Evolutionary conservation across 2,329 filamentous ascomycete genomes (phyloP).

Genomic region (Pestalotiopsis sp.): DNA sequence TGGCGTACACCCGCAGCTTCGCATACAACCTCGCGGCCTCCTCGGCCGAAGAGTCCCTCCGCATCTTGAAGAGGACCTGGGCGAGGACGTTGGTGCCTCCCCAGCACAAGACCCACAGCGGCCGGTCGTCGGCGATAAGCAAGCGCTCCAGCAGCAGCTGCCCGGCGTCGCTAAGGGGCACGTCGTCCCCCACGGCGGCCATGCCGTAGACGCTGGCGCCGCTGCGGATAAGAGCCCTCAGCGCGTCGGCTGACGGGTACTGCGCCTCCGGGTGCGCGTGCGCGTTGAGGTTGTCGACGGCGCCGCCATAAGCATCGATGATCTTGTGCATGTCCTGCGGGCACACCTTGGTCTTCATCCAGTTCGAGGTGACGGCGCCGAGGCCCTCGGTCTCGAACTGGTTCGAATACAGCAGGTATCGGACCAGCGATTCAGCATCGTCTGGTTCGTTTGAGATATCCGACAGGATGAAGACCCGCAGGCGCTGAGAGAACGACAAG

Average conservation of each 20-base stretch:
- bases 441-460: slow-evolving; percentile 41
- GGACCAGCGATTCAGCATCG: slow-evolving; percentile 35
- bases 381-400: slow-evolving; percentile 36
- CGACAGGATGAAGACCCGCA: slow-evolving; percentile 33
- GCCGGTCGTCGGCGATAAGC: slow-evolving; percentile 30
- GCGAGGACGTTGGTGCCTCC: slow-evolving; percentile 55
- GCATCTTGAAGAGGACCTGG: slow-evolving; percentile 44
- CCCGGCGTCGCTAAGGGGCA: slow-evolving; percentile 38
- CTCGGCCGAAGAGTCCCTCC: slow-evolving; percentile 25
- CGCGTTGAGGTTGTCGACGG: slow-evolving; percentile 47
- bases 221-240: slow-evolving; percentile 36
- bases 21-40: slow-evolving; percentile 34
- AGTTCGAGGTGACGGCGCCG: slow-evolving; percentile 43
- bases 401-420: slow-evolving; percentile 38
- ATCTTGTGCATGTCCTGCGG: slow-evolving; percentile 45
- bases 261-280: slow-evolving; percentile 45
- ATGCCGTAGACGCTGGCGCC: slow-evolving; percentile 39
- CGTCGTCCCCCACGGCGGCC: slow-evolving; percentile 30
- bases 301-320: slow-evolving; percentile 43
- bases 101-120: slow-evolving; percentile 55
- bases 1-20: slow-evolving; percentile 3
- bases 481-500: slow-evolving; percentile 14
- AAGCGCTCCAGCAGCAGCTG: slow-evolving; percentile 40
- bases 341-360: slow-evolving; percentile 41
- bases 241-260: slow-evolving; percentile 43